Conservation (phyloP, 2,329 filamentous ascomycete species). For the Colletotrichum simmondsii region DNA sequence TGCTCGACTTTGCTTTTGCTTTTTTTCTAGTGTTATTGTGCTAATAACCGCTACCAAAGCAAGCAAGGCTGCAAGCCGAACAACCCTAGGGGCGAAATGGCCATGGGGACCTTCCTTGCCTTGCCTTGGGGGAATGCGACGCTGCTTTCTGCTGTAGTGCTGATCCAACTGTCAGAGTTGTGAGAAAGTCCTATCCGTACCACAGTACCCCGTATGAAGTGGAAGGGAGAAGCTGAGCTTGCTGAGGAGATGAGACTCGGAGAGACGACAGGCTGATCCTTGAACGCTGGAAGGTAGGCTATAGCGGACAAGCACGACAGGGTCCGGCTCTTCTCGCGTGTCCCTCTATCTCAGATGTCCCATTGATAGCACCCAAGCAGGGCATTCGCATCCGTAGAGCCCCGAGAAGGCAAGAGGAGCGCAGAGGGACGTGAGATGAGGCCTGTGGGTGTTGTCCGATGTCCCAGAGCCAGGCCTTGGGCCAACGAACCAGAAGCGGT, state of each 20-base stretch:
- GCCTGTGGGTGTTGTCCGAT: neutral
- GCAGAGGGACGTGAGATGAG: neutral
- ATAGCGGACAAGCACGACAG: neutral
- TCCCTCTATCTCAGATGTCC: neutral
- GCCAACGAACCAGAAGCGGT: conserved; percentile 14
- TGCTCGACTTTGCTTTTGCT: conserved; percentile 6
- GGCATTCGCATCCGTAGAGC: no score
- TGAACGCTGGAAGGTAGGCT: neutral
- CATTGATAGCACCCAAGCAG: neutral
- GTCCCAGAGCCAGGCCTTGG: conserved; percentile 2
- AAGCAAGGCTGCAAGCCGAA: neutral
- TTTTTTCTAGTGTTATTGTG: conserved; percentile 10
- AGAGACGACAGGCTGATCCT: neutral
- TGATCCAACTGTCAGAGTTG: conserved; percentile 1
- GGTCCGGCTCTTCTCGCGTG: neutral
- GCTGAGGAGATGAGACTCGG: neutral
- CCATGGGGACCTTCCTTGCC: no score
- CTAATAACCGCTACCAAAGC: conserved; percentile 3
- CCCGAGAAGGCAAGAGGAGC: neutral
- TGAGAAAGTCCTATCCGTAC: neutral
- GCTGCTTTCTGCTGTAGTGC: neutral
- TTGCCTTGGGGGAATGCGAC: neutral
- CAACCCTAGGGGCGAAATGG: neutral
- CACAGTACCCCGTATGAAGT: neutral
- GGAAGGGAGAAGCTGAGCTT: neutral